Conservation (phyloP, 148 eudicot species). For the Heliosperma pusillum region DNA sequence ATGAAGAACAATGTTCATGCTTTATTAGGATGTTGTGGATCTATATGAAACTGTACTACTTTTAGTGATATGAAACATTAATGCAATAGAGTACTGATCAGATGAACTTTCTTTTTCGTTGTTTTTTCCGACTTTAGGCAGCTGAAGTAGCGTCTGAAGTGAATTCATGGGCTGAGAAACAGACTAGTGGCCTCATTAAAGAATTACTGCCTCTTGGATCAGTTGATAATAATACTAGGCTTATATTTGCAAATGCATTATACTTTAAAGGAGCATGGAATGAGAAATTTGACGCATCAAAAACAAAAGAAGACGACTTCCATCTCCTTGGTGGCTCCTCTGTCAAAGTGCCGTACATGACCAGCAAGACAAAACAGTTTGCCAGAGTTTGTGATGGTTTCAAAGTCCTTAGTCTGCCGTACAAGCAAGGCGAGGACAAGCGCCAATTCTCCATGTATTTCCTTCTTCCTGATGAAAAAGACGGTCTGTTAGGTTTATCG, state of each 20-base stretch:
- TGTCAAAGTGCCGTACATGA: no score
- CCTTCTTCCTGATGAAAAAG: slow-evolving; percentile 71
- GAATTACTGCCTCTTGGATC: slow-evolving; percentile 76
- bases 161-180: slow-evolving; percentile 83
- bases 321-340: no score
- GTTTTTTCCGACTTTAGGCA: slow-evolving; percentile 44
- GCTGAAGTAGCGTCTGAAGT: slow-evolving; percentile 58
- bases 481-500: slow-evolving; percentile 49
- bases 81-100: no score
- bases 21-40: no score
- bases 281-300: slow-evolving; percentile 58
- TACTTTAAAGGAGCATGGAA: slow-evolving; percentile 88
- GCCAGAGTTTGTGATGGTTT: slow-evolving; percentile 44
- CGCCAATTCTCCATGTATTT: no score
- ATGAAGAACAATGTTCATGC: no score
- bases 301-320: slow-evolving; percentile 63
- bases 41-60: no score
- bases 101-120: no score
- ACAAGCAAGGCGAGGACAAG: no score
- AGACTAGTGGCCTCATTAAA: no score
- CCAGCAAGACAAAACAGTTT: slow-evolving; percentile 63
- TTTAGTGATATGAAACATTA: no score
- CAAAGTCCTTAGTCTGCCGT: no score
- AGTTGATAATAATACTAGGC: slow-evolving; percentile 56
- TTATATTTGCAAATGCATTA: slow-evolving; percentile 75